These are phyloP conservation scores for Rhypophila decipiens DNA, from an alignment of 495 filamentous ascomycete genomes.

Conservation along the genomic window DNA sequence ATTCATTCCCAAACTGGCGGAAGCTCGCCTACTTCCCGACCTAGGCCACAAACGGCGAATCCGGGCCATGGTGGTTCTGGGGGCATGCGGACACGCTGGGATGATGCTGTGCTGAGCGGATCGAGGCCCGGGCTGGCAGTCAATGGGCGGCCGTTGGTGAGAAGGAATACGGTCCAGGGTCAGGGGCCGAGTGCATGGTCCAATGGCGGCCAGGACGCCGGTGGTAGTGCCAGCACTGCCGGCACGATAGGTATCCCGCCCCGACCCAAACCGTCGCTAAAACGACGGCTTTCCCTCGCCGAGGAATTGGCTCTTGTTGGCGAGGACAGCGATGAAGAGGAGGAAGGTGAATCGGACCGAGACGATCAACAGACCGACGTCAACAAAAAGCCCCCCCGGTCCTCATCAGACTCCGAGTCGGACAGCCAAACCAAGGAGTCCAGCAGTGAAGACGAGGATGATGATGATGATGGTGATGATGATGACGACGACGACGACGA, in stretches of 20 bases:
- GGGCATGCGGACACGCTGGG: too few relatives aligned
- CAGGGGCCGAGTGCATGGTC: too few relatives aligned
- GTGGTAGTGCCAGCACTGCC: not conserved
- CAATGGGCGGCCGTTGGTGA: not conserved
- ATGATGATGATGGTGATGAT: not conserved
- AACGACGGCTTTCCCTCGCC: conserved; percentile 10
- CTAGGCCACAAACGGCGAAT: too few relatives aligned
- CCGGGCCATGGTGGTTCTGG: too few relatives aligned
- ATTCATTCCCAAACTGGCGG: not conserved
- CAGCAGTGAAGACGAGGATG: conserved; percentile 1
- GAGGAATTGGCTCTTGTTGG: conserved; percentile 10
- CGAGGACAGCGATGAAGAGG: not conserved
- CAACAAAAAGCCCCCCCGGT: not conserved
- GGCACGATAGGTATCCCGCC: not conserved
- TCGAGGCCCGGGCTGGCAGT: too few relatives aligned
- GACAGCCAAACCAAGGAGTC: not conserved
- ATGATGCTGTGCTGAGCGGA: too few relatives aligned
- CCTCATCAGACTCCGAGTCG: not conserved
- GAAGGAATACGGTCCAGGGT: conserved; percentile 11
- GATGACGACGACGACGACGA: not conserved
- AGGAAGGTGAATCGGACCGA: not conserved
- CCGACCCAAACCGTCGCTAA: not conserved
- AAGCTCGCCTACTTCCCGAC: too few relatives aligned
- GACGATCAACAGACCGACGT: not conserved
- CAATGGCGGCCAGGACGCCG: not conserved